Percentiles rank a stretch among this genome's conserved stretches.
These are phyloP conservation scores for Delphinella strobiligena DNA, from an alignment of 2,329 filamentous ascomycete species.

Conservation along the genomic window DNA sequence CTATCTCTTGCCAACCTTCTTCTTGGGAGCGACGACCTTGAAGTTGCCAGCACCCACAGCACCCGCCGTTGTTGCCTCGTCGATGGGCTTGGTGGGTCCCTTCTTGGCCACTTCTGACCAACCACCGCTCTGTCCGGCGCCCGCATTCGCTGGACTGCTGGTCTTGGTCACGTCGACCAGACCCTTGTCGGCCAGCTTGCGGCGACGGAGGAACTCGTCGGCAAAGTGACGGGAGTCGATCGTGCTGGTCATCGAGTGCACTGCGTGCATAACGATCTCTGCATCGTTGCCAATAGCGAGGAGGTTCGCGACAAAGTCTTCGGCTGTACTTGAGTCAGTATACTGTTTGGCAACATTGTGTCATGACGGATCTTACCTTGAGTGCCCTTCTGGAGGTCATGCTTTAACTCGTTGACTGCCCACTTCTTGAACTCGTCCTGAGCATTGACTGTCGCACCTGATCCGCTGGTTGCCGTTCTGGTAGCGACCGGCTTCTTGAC, in stretches of 20 bases:
- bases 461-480: slow-evolving; percentile 42
- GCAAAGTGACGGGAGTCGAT: slow-evolving; percentile 90
- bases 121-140: slow-evolving; percentile 45
- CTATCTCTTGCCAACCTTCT: slow-evolving; percentile 53
- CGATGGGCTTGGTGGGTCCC: slow-evolving; percentile 36
- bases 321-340: slow-evolving; percentile 39
- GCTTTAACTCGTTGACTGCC: slow-evolving; percentile 66
- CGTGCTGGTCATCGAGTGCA: slow-evolving; percentile 76
- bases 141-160: slow-evolving; percentile 38
- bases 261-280: slow-evolving; percentile 76
- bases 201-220: slow-evolving; percentile 85
- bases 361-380: slow-evolving; percentile 41
- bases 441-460: slow-evolving; percentile 46
- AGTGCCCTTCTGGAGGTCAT: slow-evolving; percentile 57
- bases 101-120: slow-evolving; percentile 99
- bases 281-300: slow-evolving; percentile 64
- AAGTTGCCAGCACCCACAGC: slow-evolving; percentile 50
- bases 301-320: slow-evolving; percentile 68
- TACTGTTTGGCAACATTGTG: slow-evolving; percentile 21
- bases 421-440: slow-evolving; percentile 92
- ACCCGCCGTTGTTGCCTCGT: slow-evolving; percentile 27
- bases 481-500: slow-evolving; percentile 22
- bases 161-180: slow-evolving; percentile 55
- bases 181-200: slow-evolving; percentile 86
- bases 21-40: slow-evolving; percentile 83